These are phyloP conservation scores for Adansonia gregorii DNA, from an alignment of 441 rosid species.

Conservation along the genomic window DNA sequence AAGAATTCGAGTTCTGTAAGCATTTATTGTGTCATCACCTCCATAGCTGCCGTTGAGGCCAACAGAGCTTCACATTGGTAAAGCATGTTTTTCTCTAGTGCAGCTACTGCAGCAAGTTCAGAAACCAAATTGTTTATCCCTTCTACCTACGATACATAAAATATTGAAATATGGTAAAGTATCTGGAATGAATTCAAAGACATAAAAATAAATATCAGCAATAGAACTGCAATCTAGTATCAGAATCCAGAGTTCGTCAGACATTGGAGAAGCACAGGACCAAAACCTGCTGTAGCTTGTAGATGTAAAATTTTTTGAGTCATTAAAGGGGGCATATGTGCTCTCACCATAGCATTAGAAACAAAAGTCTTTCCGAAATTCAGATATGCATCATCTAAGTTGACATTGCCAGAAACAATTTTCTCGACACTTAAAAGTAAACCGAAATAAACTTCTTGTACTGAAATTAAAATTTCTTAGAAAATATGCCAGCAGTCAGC, in stretches of 20 bases:
- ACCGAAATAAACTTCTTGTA: background rate
- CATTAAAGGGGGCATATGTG: background rate
- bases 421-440: background rate
- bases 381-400: background rate
- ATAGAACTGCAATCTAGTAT: background rate
- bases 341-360: background rate
- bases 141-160: constrained; percentile 49
- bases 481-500: background rate
- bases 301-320: background rate
- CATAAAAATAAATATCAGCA: background rate
- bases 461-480: background rate
- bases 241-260: background rate
- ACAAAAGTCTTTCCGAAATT: background rate
- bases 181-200: constrained; percentile 7
- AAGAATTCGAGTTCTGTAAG: background rate
- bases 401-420: background rate
- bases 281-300: background rate
- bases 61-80: constrained; percentile 60
- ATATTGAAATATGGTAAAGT: constrained; percentile 17
- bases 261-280: background rate
- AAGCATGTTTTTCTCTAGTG: constrained; percentile 55
- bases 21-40: constrained; percentile 45
- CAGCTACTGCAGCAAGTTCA: constrained; percentile 55
- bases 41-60: constrained; percentile 56
- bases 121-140: constrained; percentile 53